Evolutionary conservation across 345 rosid species (phyloP).

Genomic region (Clarkia xantiana): DNA sequence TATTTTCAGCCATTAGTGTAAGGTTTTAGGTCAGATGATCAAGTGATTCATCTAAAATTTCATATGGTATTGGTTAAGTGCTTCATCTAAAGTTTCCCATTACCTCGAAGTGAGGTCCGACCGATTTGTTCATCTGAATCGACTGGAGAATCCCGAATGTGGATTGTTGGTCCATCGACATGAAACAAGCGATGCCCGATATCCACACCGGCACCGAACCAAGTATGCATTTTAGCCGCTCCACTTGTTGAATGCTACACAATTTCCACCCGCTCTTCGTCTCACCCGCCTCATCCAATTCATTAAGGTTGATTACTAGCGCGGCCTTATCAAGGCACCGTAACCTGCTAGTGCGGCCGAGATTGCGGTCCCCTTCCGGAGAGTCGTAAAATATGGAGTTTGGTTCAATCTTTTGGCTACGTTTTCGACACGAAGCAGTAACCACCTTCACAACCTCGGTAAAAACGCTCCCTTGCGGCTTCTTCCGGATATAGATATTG

Average conservation of each 20-base stretch:
- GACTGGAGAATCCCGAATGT: constrained; percentile 57
- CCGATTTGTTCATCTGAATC: constrained; percentile 27
- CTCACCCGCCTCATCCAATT: constrained; percentile 27
- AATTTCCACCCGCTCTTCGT: constrained; percentile 41
- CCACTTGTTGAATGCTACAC: constrained; percentile 51
- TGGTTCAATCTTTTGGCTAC: background rate
- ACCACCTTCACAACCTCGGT: constrained; percentile 37
- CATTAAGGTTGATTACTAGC: constrained; percentile 24
- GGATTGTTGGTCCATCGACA: constrained; percentile 47
- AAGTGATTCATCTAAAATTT: too few species aligned
- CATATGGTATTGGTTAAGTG: too few species aligned
- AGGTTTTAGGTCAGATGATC: too few species aligned
- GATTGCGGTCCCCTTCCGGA: constrained; percentile 9
- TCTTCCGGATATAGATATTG: constrained; percentile 25
- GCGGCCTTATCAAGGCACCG: constrained; percentile 45
- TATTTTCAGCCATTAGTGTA: too few species aligned
- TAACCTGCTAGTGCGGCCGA: constrained; percentile 25
- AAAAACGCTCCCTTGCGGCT: constrained; percentile 49
- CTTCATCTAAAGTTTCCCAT: too few species aligned
- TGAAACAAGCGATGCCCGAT: constrained; percentile 46
- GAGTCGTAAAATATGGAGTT: constrained; percentile 17
- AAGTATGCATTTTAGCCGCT: constrained; percentile 37
- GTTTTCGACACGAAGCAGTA: constrained; percentile 30
- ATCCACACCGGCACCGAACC: constrained; percentile 44
- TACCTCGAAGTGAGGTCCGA: constrained; percentile 23